These are phyloP conservation scores for Kuraishia ogatae DNA, from an alignment of 805 yeast species.

Conservation along the genomic window DNA sequence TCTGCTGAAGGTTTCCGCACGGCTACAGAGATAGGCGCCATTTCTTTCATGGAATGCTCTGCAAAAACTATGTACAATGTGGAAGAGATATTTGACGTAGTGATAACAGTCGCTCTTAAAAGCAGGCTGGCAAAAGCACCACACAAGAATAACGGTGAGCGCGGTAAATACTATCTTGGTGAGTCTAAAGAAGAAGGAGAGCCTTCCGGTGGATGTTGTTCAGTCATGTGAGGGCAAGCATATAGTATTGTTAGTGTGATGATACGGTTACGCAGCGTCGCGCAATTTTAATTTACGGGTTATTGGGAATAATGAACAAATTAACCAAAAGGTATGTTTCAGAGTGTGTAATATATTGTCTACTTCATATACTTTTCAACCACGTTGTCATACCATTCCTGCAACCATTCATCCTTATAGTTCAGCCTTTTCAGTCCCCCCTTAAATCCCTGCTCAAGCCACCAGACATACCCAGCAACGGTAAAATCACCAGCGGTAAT, in stretches of 20 bases:
- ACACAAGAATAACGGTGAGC: neutral
- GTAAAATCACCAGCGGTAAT: neutral
- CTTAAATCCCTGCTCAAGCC: neutral
- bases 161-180: neutral
- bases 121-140: neutral
- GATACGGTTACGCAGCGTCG: no score
- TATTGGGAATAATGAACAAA: neutral
- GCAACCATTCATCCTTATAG: neutral
- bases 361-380: neutral
- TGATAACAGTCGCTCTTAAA: slow-evolving; percentile 23
- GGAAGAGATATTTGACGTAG: slow-evolving; percentile 56
- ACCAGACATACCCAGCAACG: neutral
- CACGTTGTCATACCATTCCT: neutral
- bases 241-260: no score
- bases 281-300: no score
- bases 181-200: neutral
- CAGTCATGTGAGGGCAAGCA: neutral
- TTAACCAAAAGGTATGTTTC: no score
- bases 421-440: neutral
- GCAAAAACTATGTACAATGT: slow-evolving; percentile 66
- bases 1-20: slow-evolving; percentile 41
- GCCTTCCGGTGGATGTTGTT: neutral
- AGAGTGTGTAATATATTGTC: neutral
- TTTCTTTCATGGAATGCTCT: slow-evolving; percentile 71
- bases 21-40: slow-evolving; percentile 57